Conservation (phyloP, 176 grass and related monocot genomes). For the Olyra latifolia region DNA sequence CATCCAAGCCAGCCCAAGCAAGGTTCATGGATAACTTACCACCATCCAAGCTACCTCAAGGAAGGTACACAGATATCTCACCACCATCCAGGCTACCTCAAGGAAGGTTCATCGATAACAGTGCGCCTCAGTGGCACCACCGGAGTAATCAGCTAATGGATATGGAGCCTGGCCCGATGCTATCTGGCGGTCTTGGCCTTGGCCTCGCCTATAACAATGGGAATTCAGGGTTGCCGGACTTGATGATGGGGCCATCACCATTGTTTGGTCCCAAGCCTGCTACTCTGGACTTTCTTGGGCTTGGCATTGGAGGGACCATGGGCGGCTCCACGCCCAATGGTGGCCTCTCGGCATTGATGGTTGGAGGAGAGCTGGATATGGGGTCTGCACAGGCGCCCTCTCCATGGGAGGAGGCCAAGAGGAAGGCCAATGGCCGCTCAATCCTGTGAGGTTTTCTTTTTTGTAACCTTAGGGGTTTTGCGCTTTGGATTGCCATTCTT, state of each 20-base stretch:
- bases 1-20: neutral
- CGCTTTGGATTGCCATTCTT: slow-evolving; percentile 44
- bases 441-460: slow-evolving; percentile 63
- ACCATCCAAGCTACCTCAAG: slow-evolving; percentile 19
- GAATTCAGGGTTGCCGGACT: slow-evolving; percentile 49
- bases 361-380: slow-evolving; percentile 57
- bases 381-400: slow-evolving; percentile 43
- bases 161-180: slow-evolving; percentile 43
- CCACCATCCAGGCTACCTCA: slow-evolving; percentile 3
- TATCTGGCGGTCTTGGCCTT: slow-evolving; percentile 42
- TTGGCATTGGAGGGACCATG: slow-evolving; percentile 61
- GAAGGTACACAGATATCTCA: neutral
- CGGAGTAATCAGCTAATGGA: slow-evolving; percentile 33
- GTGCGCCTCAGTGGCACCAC: slow-evolving; percentile 22
- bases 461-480: slow-evolving; percentile 47
- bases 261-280: slow-evolving; percentile 57
- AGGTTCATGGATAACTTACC: neutral
- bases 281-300: slow-evolving; percentile 63
- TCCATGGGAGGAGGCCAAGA: slow-evolving; percentile 52
- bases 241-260: slow-evolving; percentile 53
- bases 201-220: slow-evolving; percentile 45
- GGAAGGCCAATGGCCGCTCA: slow-evolving; percentile 44
- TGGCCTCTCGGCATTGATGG: slow-evolving; percentile 57
- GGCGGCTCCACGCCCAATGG: slow-evolving; percentile 41
- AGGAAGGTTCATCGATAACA: slow-evolving; percentile 15